Base-by-base conservation (phyloP, 805 yeast genomes). In the Vanderwaltozyma yarrowii region DNA sequence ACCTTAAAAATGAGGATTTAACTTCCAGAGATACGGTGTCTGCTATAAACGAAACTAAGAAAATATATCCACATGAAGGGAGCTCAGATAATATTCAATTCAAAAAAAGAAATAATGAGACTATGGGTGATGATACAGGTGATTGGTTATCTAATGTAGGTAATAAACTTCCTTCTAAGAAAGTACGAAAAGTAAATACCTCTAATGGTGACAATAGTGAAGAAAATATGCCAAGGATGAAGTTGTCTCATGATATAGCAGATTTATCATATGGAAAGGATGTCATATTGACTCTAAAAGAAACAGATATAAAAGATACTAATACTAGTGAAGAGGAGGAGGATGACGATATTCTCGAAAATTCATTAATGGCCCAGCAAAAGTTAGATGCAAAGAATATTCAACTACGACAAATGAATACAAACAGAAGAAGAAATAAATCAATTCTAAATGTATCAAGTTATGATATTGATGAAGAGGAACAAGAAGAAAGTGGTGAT, bases 251-350 rank as follows among this genome's bases (percentile, higher is more conserved):
- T n/a, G 69, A 68, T n/a, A 49, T 77, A 10, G 45, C 50, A 2
- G 49, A 53, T 12, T 45, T 69, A 1, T 45, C 59, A n/a, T 64
- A 66, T 6, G 72, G 65, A 1, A 53, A 60, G 4, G 68, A 64
- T 20, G 62, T 69, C 4, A 62, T 80, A 3, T 59, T 82, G 36
- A 80, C 87, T 0, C 60, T 81, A 35, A 69, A 74, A 61, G 70
- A 61, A 24, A 55, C 55, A 14, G 61, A 56, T 9, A 61, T 61
- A 4, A 25, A 50, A 17, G 52, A 45, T 25, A 54, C 47, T 2
- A 62, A 51, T 33, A 55, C 45, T 30, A 36, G 48, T 8, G 50
- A 50, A 33, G 56, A 44, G 30, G 38, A 49, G 9, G 50, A 42
- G 28, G 55, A 34, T 38, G 60, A 41, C 17, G 58, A 51, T 37